Percentiles rank a stretch among this genome's conserved stretches.
Evolutionary conservation across 208 protist species (phyloP).

Genomic region (Perkinsela sp.): DNA sequence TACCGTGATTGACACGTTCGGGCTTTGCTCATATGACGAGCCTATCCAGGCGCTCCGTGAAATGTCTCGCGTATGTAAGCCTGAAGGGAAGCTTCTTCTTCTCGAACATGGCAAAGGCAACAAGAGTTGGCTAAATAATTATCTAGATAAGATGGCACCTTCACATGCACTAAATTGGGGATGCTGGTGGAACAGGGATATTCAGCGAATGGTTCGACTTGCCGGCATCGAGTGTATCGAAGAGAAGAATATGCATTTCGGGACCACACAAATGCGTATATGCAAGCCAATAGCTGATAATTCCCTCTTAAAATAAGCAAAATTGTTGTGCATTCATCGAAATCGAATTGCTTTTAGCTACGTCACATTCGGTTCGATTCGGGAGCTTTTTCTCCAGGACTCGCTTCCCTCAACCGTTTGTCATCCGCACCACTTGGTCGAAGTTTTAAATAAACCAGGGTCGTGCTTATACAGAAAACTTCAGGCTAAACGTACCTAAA

Average conservation of each 20-base stretch:
- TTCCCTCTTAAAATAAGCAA: too few species aligned
- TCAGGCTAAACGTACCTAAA: too few species aligned
- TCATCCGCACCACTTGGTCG: too few species aligned
- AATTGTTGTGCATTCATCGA: too few species aligned
- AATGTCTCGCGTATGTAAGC: constrained; percentile 59
- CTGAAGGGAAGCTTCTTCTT: constrained; percentile 39
- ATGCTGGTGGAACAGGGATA: constrained; percentile 64
- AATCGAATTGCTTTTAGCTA: too few species aligned
- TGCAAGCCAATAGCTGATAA: too few species aligned
- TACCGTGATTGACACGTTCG: constrained; percentile 59
- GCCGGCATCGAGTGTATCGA: constrained; percentile 25
- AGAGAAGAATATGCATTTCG: constrained; percentile 39
- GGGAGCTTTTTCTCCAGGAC: too few species aligned
- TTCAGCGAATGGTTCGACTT: constrained; percentile 24
- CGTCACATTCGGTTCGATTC: too few species aligned
- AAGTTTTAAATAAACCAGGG: too few species aligned
- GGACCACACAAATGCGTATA: constrained; percentile 48
- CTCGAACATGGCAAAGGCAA: constrained; percentile 48
- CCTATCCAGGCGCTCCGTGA: constrained; percentile 46
- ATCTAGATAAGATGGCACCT: constrained; percentile 46
- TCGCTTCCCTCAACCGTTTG: too few species aligned
- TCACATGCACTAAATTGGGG: constrained; percentile 44
- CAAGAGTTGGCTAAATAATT: constrained; percentile 26
- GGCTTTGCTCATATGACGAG: constrained; percentile 63
- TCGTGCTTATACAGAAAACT: too few species aligned